These are phyloP conservation scores for Periconia sp. DNA, from an alignment of 2,329 filamentous ascomycete species.

Conservation along the genomic window DNA sequence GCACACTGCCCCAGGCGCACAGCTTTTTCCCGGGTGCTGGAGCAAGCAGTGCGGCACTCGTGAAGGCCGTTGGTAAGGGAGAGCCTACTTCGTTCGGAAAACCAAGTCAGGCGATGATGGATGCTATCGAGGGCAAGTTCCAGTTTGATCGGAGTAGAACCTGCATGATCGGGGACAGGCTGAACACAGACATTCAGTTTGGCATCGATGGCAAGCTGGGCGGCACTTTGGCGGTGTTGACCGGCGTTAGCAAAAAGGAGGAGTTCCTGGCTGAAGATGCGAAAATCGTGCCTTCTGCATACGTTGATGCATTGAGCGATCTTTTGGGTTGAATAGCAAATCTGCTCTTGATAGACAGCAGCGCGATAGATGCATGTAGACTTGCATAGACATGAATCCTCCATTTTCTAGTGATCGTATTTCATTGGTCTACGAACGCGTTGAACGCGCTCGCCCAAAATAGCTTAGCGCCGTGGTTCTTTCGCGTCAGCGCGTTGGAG, in stretches of 20 bases:
- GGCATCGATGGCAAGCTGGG: conserved; percentile 88
- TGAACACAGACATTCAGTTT: conserved; percentile 96
- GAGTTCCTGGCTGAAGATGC: conserved; percentile 74
- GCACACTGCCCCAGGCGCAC: conserved; percentile 79
- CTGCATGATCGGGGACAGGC: conserved; percentile 93
- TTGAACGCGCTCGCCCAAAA: too few species aligned
- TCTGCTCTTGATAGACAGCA: too few species aligned
- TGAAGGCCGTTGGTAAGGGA: conserved; percentile 58
- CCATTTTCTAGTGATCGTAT: too few species aligned
- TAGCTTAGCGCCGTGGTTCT: too few species aligned
- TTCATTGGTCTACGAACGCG: too few species aligned
- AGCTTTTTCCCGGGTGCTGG: conserved; percentile 91
- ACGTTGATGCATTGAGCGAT: conserved; percentile 83
- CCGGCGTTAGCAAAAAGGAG: conserved; percentile 82
- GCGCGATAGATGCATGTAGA: neutral
- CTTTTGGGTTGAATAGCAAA: conserved; percentile 48
- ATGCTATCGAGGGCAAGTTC: conserved; percentile 95
- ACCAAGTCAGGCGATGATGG: conserved; percentile 99
- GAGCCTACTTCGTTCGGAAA: conserved; percentile 84
- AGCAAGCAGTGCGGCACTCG: conserved; percentile 74
- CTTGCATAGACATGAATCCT: too few species aligned
- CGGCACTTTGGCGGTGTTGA: conserved; percentile 87
- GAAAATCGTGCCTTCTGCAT: conserved; percentile 73
- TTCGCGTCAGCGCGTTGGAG: too few species aligned
- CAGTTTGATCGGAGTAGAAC: conserved; percentile 79